A percentile compares a stretch with the other conserved stretches of the same genome.
These are phyloP conservation scores for Saccharomyces hybrid DNA, from an alignment of 1,139 yeast genomes.

Conservation along the genomic window DNA sequence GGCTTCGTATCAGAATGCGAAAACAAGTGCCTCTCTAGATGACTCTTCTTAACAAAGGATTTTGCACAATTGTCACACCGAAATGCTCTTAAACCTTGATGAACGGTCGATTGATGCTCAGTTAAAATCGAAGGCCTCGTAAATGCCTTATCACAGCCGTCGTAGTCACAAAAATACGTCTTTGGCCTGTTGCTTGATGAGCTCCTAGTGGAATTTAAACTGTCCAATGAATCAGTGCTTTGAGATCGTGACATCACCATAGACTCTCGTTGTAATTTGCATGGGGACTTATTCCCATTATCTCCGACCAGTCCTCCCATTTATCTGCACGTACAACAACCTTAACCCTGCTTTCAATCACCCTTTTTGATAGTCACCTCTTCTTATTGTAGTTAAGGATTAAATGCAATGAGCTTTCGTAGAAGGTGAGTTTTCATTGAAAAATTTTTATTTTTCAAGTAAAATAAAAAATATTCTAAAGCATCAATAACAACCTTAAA, in stretches of 20 bases:
- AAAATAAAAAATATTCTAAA: not conserved
- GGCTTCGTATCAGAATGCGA: slow-evolving; percentile 67
- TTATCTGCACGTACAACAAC: not conserved
- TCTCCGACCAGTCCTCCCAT: not conserved
- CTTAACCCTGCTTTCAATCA: not conserved
- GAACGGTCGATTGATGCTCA: slow-evolving; percentile 66
- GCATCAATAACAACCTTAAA: not conserved
- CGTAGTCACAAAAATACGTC: slow-evolving; percentile 50
- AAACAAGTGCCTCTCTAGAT: slow-evolving; percentile 63
- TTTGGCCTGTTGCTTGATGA: slow-evolving; percentile 46
- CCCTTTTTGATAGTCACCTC: not conserved
- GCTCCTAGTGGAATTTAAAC: slow-evolving; percentile 11
- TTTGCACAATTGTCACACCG: slow-evolving; percentile 58
- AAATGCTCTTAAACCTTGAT: slow-evolving; percentile 74
- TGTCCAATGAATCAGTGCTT: slow-evolving; percentile 10
- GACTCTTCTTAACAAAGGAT: slow-evolving; percentile 68
- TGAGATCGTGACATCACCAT: not conserved
- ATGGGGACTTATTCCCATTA: not conserved
- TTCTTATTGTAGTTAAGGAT: not conserved
- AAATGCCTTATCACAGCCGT: slow-evolving; percentile 69
- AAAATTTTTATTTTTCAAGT: not conserved
- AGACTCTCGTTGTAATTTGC: too few relatives aligned
- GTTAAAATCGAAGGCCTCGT: slow-evolving; percentile 74
- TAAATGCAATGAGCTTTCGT: not conserved
- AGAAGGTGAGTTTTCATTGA: not conserved